Evolutionary conservation across 1,284 basidiomycete genomes (phyloP).

Genomic region (Rhodotorula sp.): DNA sequence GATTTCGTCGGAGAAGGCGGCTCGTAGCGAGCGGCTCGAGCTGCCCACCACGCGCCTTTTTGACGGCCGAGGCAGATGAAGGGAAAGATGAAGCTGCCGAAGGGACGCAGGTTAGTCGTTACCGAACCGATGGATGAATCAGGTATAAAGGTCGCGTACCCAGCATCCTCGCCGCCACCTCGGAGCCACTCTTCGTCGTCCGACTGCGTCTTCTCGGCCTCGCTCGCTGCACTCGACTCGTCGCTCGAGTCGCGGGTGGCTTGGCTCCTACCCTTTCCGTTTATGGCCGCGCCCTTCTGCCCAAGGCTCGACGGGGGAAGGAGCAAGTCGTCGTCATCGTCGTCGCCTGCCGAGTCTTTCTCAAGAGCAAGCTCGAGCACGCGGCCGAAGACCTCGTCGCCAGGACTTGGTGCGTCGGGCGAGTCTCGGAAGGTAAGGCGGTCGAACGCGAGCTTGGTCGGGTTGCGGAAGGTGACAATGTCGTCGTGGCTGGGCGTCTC

Average conservation of each 20-base stretch:
- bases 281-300: too few species aligned
- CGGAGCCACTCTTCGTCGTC: slow-evolving; percentile 14
- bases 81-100: slow-evolving; percentile 16
- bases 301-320: too few species aligned
- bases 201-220: not conserved
- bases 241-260: not conserved
- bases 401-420: not conserved
- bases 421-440: slow-evolving; percentile 14
- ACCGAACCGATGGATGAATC: not conserved
- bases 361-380: not conserved
- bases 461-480: slow-evolving; percentile 25
- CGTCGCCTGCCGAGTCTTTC: too few species aligned
- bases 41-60: slow-evolving; percentile 20
- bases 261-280: too few species aligned
- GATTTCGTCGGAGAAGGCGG: slow-evolving; percentile 9
- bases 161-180: not conserved
- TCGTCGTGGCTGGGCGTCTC: slow-evolving; percentile 15
- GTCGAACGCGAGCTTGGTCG: slow-evolving; percentile 25
- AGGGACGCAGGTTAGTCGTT: not conserved
- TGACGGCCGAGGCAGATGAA: slow-evolving; percentile 11
- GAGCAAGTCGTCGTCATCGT: too few species aligned
- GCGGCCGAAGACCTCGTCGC: slow-evolving; percentile 7
- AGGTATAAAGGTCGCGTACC: not conserved
- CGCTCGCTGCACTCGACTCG: not conserved
- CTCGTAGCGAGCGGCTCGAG: slow-evolving; percentile 2